Conservation (phyloP, 1,284 basidiomycete species). For the Moesziomyces sp. region DNA sequence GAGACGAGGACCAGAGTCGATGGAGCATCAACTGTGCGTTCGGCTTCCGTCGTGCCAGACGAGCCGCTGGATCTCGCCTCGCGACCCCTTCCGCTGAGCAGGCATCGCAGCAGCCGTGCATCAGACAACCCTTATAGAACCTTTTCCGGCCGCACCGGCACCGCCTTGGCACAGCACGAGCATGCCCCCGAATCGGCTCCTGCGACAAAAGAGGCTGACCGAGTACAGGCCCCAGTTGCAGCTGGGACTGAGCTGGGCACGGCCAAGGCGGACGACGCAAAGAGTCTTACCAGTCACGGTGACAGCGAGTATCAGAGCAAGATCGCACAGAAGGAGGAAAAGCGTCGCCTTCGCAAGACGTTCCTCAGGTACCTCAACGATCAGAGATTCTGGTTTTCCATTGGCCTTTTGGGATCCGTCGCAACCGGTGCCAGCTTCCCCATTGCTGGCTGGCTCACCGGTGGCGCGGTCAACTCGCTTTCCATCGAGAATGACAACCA, state of each 20-base stretch:
- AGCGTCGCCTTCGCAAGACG: conserved; percentile 28
- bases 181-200: conserved; percentile 30
- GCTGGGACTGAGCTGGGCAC: conserved; percentile 8
- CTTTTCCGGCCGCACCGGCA: conserved; percentile 23
- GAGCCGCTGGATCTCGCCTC: conserved; percentile 7
- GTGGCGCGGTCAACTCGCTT: conserved; percentile 53
- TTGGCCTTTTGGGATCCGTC: conserved; percentile 46
- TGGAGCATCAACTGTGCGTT: conserved; percentile 20
- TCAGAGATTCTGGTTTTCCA: conserved; percentile 40
- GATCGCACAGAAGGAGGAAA: conserved; percentile 25
- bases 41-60: conserved; percentile 32
- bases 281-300: conserved; percentile 1
- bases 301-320: conserved; percentile 17
- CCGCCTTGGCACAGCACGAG: conserved; percentile 30
- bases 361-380: conserved; percentile 39
- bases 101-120: conserved; percentile 36
- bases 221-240: conserved; percentile 18
- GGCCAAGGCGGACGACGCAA: conserved; percentile 4
- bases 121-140: conserved; percentile 23
- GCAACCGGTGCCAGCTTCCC: conserved; percentile 68
- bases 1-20: conserved; percentile 36
- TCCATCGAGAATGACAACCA: conserved; percentile 47
- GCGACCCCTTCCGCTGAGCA: conserved; percentile 11
- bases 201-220: conserved; percentile 10
- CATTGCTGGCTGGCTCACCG: conserved; percentile 65